Evolutionary conservation across 768 basidiomycete species (phyloP), one percentile per base, ranked within the genome.

Genomic region (Lactifluus rugatus): DNA sequence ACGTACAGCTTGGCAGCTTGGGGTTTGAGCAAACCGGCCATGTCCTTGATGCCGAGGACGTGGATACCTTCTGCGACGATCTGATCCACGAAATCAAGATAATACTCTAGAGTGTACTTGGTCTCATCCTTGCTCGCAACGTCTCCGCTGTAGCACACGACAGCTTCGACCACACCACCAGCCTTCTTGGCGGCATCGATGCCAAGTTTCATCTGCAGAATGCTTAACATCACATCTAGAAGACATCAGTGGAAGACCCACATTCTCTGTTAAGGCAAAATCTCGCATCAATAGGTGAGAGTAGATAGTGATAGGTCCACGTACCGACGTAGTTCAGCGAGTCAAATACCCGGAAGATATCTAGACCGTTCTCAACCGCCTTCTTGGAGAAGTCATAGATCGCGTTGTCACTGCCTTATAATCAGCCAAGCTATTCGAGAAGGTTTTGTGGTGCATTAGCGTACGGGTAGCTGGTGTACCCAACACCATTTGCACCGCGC

Each of bases 111-210:
- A 16, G 94, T 98, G 75, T 99, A 99, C 74, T 99, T 99, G 61
- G 80, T 92, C 75, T 94, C 92, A 73, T 87, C 93, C 54, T 91
- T 85, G 74, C 82, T 90, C 39, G 93, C 94, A 48, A 96, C 88
- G 70, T 99, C 96, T 60, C 96, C 96, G 64, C 90, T 94, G 79
- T 99, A 99, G 77, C 96, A 99, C 65, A 95, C 90, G 58, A 91
- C 92, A 44, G 91, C 96, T 72, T 99, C 96, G 60, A 87, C 86
- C 50, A 99, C 96, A 78, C 96, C 96, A 57, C 96, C 96, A 32
- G 96, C 96, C 73, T 96, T 96, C 84, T 98, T 99, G 58, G 96
- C 96, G 41, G 96, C 96, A 69, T 99, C 96, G 66, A 99, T 98
- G 70, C 96, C 96, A 65, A 99, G 84, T 72, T 81, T 86, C 90